Evolutionary conservation across 192 early-diverging fungal genomes (phyloP), one percentile per base, ranked within the genome.

Genomic region (Dissophora globulifera): DNA sequence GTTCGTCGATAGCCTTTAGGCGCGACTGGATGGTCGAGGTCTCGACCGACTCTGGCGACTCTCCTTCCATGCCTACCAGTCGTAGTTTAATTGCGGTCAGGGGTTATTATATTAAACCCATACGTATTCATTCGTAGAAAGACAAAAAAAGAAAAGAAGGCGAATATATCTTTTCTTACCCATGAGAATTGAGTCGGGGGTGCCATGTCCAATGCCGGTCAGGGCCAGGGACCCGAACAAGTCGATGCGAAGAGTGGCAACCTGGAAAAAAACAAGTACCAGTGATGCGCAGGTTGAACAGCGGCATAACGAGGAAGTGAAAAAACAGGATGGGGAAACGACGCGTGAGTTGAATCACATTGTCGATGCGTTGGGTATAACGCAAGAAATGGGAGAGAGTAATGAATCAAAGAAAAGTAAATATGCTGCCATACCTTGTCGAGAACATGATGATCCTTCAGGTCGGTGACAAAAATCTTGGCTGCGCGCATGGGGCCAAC

Each of bases 401-500:
- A n/a, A n/a, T n/a, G n/a, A n/a, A n/a, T n/a, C n/a, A n/a, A n/a
- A n/a, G n/a, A n/a, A n/a, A n/a, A n/a, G n/a, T n/a, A n/a, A n/a
- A n/a, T n/a, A n/a, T n/a, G 19, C 12, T 58, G 38, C 20, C 43
- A 62, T 85, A 85, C 84, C 65, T 84, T 87, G 25, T 86, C 81
- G 19, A 93, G 88, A 33, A 93, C 67, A 7, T 79, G 59, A 55
- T 90, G 88, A 25, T 88, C 80, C 53, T 89, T 87, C 25, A 96
- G 74, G 57, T 98, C 96, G 58, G 89, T 85, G 26, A 95, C 87
- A 85, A 98, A 98, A 51, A 95, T 95, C 78, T 93, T 94, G 25
- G 95, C 93, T 10, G 96, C 95, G 25, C 96, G 89, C 96, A 98
- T 98, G 15, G 96, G 96, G n/a, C 96, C 96, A 23, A 98, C 94